A percentile compares a stretch with the other conserved stretches of the same genome.
phyloP scores from a whole-genome alignment of 2,329 filamentous ascomycete species.

The Botrytis squamosa region DNA sequence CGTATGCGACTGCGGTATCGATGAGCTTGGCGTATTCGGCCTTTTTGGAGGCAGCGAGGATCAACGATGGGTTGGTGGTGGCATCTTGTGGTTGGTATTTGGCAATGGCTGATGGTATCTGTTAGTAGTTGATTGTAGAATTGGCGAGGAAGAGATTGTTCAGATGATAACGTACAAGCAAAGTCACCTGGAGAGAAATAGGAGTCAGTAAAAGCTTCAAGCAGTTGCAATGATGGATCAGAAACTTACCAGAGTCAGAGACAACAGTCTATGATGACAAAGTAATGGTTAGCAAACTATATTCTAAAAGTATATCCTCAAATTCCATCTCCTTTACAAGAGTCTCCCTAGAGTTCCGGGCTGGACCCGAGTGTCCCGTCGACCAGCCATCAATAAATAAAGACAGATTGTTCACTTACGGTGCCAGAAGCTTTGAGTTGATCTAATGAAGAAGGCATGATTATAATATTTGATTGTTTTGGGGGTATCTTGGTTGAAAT shows the following conservation, averaged over 20 bases:
- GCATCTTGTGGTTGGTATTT: slow-evolving; percentile 99
- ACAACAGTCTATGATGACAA: slow-evolving; percentile 72
- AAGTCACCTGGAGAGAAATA: slow-evolving; percentile 62
- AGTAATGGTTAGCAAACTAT: slow-evolving; percentile 20
- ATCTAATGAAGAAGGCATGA: slow-evolving; percentile 87
- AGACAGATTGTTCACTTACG: slow-evolving; percentile 57
- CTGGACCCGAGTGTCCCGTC: slow-evolving; percentile 3
- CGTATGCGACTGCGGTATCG: slow-evolving; percentile 79
- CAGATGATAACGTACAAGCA: slow-evolving; percentile 59
- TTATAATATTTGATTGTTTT: slow-evolving; percentile 26
- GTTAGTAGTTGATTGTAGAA: slow-evolving; percentile 20
- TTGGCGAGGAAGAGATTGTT: slow-evolving; percentile 2
- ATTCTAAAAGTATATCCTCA: slow-evolving; percentile 5
- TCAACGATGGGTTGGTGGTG: slow-evolving; percentile 98
- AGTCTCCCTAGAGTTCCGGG: not conserved
- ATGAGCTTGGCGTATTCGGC: slow-evolving; percentile 91
- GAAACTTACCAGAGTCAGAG: slow-evolving; percentile 82
- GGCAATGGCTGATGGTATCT: slow-evolving; percentile 68
- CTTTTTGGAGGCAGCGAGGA: slow-evolving; percentile 98
- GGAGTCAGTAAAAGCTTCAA: slow-evolving; percentile 28
- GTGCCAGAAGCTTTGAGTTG: slow-evolving; percentile 97
- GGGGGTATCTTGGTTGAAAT: slow-evolving; percentile 25
- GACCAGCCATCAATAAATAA: slow-evolving; percentile 7
- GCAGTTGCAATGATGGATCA: slow-evolving; percentile 16
- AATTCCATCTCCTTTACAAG: not conserved